Conservation (phyloP, 495 filamentous ascomycete species). For the Lindgomyces ingoldianus region DNA sequence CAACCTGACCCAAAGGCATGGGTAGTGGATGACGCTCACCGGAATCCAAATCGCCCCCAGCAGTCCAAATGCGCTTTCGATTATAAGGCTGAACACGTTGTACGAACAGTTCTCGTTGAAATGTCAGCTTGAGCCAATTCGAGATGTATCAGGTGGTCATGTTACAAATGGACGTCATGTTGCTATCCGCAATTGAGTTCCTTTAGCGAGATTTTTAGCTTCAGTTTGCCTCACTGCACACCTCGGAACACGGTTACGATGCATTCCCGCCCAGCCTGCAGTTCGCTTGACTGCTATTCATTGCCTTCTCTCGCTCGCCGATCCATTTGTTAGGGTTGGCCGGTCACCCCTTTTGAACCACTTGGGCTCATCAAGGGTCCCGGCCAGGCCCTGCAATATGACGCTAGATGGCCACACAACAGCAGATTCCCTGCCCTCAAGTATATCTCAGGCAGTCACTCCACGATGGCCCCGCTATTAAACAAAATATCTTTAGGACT, state of each 20-base stretch:
- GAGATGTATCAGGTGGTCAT: not conserved
- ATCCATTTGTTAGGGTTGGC: not conserved
- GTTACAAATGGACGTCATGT: not conserved
- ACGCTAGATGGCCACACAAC: constrained; percentile 3
- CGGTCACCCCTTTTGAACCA: not conserved
- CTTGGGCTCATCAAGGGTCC: not conserved
- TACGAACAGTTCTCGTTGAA: not conserved
- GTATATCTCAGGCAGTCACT: constrained; percentile 9
- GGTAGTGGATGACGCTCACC: not conserved
- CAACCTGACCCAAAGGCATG: not conserved
- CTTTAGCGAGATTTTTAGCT: not conserved
- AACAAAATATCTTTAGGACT: not conserved
- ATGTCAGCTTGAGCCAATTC: not conserved
- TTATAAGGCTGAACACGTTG: not conserved
- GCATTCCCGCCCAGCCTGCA: not conserved
- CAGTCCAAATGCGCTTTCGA: not conserved
- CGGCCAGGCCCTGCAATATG: constrained; percentile 1
- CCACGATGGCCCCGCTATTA: not conserved
- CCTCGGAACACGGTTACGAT: not conserved
- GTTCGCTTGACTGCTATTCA: not conserved
- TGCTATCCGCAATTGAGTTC: not conserved
- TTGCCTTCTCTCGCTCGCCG: not conserved
- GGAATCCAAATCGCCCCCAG: not conserved
- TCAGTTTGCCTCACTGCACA: not conserved
- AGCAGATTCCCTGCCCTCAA: not conserved